Base-by-base conservation (phyloP, 257 asterid species). In the Penstemon barbatus region DNA sequence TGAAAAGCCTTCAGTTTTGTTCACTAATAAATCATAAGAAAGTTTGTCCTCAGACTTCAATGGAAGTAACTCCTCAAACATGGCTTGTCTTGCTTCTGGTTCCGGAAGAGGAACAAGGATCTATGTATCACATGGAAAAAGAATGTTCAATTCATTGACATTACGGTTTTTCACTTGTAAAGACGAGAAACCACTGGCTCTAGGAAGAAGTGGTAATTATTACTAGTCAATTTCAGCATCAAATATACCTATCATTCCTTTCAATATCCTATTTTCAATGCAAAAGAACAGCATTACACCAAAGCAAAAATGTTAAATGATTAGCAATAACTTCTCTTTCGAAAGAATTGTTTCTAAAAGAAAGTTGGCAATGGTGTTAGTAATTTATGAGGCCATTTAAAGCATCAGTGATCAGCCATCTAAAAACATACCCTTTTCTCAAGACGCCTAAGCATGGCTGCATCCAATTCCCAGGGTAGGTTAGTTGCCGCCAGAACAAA, bases 391-490 rank as follows among this genome's bases (percentile, higher is more conserved):
- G 33, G 33, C 33, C 53, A 48, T 18, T 9, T 33, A 68, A 55
- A 12, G 19, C 42, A 18, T n/a, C 8, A 15, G 18, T 15, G 18
- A 15, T 15, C 18, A 8, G 50, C 48, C 11, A 55, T 82, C 19
- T 9, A 61, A 43, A 65, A 68, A 43, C 53, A 57, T 81, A 90
- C 97, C 90, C 99, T 88, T 81, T 93, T 93, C 74, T 93, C 99
- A 66, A 93, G 99, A 71, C 97, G 99, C 78, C 99, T 85, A 41
- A 93, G 97, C 99, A 93, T 90, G 61, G 99, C 99, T 62, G 89
- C 96, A 82, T 93, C 99, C 69, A 93, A 88, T 74, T 93, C 99
- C 99, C 99, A 93, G 39, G 99, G 99, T 63, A 93, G 97, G 80
- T 93, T 93, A 55, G 99, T 93, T 69, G 99, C 99, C 15, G 97